phyloP scores from a whole-genome alignment of 2,329 filamentous ascomycete species.

The Aspergillus sp. region DNA sequence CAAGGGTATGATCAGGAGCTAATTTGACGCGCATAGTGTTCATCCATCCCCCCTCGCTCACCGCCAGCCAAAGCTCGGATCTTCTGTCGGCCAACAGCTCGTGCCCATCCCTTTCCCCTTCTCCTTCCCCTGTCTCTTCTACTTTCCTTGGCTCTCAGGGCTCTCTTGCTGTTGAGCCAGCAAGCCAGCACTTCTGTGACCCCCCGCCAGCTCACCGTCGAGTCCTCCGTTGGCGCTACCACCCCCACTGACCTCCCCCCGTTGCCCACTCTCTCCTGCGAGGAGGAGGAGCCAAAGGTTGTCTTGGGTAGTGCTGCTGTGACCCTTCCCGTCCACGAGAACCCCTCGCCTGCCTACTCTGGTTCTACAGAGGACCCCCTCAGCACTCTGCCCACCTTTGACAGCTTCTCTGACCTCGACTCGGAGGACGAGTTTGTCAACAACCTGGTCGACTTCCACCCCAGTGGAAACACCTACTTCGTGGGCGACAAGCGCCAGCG shows the following conservation, averaged over 20 bases:
- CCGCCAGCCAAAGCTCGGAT: conserved; percentile 60
- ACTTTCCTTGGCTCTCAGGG: conserved; percentile 72
- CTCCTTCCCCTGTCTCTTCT: conserved; percentile 69
- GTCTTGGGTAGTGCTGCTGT: conserved; percentile 31
- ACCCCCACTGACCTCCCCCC: conserved; percentile 58
- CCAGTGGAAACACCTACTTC: conserved; percentile 55
- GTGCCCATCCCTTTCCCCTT: conserved; percentile 82
- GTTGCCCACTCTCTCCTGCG: conserved; percentile 47
- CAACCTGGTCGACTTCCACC: conserved; percentile 65
- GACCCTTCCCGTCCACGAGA: conserved; percentile 33
- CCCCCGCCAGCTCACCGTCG: conserved; percentile 83
- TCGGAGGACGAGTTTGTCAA: conserved; percentile 83
- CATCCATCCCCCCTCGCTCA: conserved; percentile 63
- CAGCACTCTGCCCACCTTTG: conserved; percentile 66
- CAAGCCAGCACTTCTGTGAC: conserved; percentile 82
- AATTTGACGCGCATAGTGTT: conserved; percentile 47
- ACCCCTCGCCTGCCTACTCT: conserved; percentile 34
- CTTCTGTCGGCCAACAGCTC: conserved; percentile 63
- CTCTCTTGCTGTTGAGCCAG: conserved; percentile 55
- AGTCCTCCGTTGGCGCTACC: conserved; percentile 40
- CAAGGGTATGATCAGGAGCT: neutral
- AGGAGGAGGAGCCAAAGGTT: conserved; percentile 35
- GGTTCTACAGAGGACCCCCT: conserved; percentile 45
- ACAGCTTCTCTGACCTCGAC: conserved; percentile 84
- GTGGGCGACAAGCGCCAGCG: conserved; percentile 66